Evolutionary conservation across 257 asterid species (phyloP), one percentile per base, ranked within the genome.

Genomic region (Rhazya stricta): DNA sequence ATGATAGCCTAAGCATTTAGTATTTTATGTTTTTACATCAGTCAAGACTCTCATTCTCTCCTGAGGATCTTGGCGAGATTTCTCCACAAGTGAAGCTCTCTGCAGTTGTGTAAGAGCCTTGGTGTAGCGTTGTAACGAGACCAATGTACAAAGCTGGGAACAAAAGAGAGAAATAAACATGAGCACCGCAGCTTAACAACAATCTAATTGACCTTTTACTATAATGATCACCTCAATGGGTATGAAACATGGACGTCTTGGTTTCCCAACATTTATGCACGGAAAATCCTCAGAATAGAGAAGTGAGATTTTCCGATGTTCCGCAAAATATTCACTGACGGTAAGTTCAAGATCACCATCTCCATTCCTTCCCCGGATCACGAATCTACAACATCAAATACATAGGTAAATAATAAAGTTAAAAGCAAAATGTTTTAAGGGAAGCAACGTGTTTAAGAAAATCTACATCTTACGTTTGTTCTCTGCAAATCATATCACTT

Each of bases 101-200:
- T 92, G 97, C 30, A 84, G 79, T 69, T 76, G 81, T 73, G 93
- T 60, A 62, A 90, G 56, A 15, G 93, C 72, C 76, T 88, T 91
- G 41, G 96, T 86, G 65, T 91, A 91, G 0, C 96, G 94, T 80
- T 91, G 97, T 57, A 91, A 60, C 6, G 96, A 84, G n/a, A 91
- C 87, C 82, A 91, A 74, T 2, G 76, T 7, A 79, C 97, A 91
- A 18, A 86, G 86, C 94, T 89, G 66, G 88, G 30, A 57, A 43
- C n/a, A 39, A 68, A 25, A 37, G 32, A 39, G 19, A 78, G 45
- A 32, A 75, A 5, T 30, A 82, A 72, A 10, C 25, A 50, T 16
- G 5, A 48, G 74, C 34, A 57, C n/a, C 54, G 32, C 67, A 69
- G 39, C 34, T 32, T 60, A n/a, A 61, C 45, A 41, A 72, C 23